phyloP scores from a whole-genome alignment of 768 basidiomycete genomes.

The Fomitopsis pulvina region DNA sequence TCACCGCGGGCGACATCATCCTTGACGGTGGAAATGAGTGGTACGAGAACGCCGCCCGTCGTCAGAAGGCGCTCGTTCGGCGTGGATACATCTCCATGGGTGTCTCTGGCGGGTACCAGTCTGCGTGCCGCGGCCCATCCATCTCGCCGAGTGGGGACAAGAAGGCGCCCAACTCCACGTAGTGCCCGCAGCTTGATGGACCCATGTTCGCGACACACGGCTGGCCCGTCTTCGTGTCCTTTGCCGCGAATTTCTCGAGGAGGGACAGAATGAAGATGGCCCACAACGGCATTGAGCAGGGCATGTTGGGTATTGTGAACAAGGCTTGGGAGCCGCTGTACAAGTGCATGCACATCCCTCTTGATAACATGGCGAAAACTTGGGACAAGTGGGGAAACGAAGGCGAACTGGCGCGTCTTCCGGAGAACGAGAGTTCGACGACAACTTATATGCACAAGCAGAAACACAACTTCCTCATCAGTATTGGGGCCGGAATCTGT shows the following conservation, averaged over 20 bases:
- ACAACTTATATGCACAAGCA: background rate
- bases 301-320: constrained; percentile 14
- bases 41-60: constrained; percentile 15
- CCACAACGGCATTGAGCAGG: constrained; percentile 22
- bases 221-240: constrained; percentile 12
- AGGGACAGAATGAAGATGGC: constrained; percentile 21
- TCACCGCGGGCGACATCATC: constrained; percentile 18
- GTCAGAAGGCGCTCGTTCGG: constrained; percentile 10
- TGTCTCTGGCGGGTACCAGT: constrained; percentile 18
- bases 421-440: too few species aligned
- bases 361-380: constrained; percentile 14
- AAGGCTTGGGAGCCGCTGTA: constrained; percentile 18
- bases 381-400: constrained; percentile 11
- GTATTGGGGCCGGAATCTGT: constrained; percentile 18
- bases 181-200: constrained; percentile 16
- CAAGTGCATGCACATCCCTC: constrained; percentile 11
- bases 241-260: constrained; percentile 14
- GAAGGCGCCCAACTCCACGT: constrained; percentile 12
- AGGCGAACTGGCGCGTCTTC: constrained; percentile 15
- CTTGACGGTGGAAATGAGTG: constrained; percentile 20
- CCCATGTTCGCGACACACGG: constrained; percentile 16
- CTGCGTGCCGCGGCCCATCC: constrained; percentile 16
- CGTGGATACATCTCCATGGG: constrained; percentile 17
- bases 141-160: constrained; percentile 17
- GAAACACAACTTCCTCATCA: constrained; percentile 16